phyloP scores from a whole-genome alignment of 129 eudicot genomes.

The Ambrosia artemisiifolia region DNA sequence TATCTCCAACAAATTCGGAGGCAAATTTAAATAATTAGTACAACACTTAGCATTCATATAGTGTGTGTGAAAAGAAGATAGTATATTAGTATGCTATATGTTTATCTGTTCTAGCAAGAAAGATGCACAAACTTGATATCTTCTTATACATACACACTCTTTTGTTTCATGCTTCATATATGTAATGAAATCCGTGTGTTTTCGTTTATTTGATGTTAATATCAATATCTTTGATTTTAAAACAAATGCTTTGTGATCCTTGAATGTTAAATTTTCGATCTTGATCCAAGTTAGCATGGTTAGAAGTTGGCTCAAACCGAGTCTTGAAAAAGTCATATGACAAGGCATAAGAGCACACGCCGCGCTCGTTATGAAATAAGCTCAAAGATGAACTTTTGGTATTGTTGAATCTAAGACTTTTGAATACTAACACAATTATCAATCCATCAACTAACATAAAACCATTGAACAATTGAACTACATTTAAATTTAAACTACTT shows the following conservation, averaged over 20 bases:
- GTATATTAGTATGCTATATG: neutral
- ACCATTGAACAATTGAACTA: neutral
- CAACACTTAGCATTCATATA: neutral
- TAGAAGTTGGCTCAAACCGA: neutral
- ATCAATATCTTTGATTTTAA: neutral
- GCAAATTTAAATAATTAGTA: too few relatives aligned
- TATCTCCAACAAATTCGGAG: neutral
- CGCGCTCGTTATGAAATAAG: neutral
- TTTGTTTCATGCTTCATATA: neutral
- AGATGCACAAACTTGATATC: neutral
- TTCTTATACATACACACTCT: neutral
- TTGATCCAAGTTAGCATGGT: neutral
- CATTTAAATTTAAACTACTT: conserved; percentile 16
- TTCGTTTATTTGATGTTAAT: neutral
- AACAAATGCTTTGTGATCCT: neutral
- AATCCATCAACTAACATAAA: conserved; percentile 3
- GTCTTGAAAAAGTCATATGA: neutral
- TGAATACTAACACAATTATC: neutral
- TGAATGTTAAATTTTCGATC: neutral
- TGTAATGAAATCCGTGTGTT: neutral
- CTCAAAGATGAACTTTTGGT: neutral
- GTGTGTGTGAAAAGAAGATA: too few relatives aligned
- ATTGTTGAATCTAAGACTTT: neutral
- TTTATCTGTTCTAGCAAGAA: neutral
- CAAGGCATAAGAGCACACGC: neutral